Conservation (phyloP, 495 filamentous ascomycete species). For the Aspergillus kassunensis region DNA sequence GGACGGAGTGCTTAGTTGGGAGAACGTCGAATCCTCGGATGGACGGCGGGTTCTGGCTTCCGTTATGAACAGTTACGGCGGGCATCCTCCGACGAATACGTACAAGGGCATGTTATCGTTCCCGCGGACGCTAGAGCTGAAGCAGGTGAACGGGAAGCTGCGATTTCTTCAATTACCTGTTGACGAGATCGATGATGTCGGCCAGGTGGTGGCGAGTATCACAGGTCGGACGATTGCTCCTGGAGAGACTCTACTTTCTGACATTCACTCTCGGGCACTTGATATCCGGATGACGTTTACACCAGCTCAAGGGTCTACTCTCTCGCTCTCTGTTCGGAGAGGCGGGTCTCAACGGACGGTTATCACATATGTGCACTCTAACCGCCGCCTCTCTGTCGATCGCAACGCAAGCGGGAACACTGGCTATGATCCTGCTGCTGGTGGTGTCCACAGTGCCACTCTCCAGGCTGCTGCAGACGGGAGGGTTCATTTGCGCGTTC, state of each 20-base stretch:
- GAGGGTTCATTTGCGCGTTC: neutral
- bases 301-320: neutral
- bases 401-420: neutral
- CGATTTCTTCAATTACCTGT: conserved; percentile 8
- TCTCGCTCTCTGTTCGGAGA: conserved; percentile 8
- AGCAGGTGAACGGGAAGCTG: neutral
- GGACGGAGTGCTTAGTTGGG: conserved; percentile 9
- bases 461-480: neutral
- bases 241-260: conserved; percentile 1
- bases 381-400: neutral
- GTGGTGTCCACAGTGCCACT: conserved; percentile 4
- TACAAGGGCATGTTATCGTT: conserved; percentile 15
- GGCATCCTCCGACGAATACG: conserved; percentile 5
- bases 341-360: neutral
- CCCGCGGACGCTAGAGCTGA: conserved; percentile 5
- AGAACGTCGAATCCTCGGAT: conserved; percentile 4
- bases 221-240: neutral
- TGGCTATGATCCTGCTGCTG: conserved; percentile 7
- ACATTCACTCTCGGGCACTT: neutral
- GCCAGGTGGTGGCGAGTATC: neutral
- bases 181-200: neutral
- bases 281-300: conserved; percentile 5
- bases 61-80: conserved; percentile 8
- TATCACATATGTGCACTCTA: conserved; percentile 1
- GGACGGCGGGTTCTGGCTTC: conserved; percentile 4